These are phyloP conservation scores for Chytridiales sp. DNA, from an alignment of 371 early-diverging fungal genomes.

Conservation along the genomic window DNA sequence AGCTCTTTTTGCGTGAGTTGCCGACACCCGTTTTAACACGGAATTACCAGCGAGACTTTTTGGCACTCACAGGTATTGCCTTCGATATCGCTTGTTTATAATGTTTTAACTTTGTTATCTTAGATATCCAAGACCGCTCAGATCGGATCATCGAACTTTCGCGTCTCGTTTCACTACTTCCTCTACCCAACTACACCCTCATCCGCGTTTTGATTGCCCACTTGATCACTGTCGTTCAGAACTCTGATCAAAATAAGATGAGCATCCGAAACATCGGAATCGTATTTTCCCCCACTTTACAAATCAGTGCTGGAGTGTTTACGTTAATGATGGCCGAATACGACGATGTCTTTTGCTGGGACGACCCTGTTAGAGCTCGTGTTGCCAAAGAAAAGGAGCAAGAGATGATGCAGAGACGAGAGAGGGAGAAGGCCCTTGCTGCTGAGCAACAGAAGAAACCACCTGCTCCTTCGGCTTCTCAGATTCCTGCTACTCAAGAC, in stretches of 20 bases:
- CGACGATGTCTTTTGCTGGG: slow-evolving; percentile 71
- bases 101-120: not conserved
- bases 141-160: slow-evolving; percentile 76
- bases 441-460: slow-evolving; percentile 1
- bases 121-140: slow-evolving; percentile 68
- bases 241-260: slow-evolving; percentile 87
- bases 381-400: slow-evolving; percentile 13
- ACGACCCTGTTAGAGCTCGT: slow-evolving; percentile 11
- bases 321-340: slow-evolving; percentile 85
- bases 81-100: slow-evolving; percentile 1
- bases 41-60: slow-evolving; percentile 74
- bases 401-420: slow-evolving; percentile 16
- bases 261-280: slow-evolving; percentile 90
- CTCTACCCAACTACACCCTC: slow-evolving; percentile 83
- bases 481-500: too few relatives aligned
- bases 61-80: slow-evolving; percentile 46
- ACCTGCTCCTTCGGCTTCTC: too few relatives aligned
- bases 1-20: slow-evolving; percentile 87
- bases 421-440: not conserved
- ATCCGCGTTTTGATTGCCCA: slow-evolving; percentile 86
- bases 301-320: slow-evolving; percentile 87
- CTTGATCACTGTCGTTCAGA: slow-evolving; percentile 80
- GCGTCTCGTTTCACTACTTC: slow-evolving; percentile 73
- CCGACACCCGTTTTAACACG: slow-evolving; percentile 82
- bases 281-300: slow-evolving; percentile 91